These are phyloP conservation scores for Mycena belliarum DNA, from an alignment of 768 basidiomycete genomes.

Conservation along the genomic window DNA sequence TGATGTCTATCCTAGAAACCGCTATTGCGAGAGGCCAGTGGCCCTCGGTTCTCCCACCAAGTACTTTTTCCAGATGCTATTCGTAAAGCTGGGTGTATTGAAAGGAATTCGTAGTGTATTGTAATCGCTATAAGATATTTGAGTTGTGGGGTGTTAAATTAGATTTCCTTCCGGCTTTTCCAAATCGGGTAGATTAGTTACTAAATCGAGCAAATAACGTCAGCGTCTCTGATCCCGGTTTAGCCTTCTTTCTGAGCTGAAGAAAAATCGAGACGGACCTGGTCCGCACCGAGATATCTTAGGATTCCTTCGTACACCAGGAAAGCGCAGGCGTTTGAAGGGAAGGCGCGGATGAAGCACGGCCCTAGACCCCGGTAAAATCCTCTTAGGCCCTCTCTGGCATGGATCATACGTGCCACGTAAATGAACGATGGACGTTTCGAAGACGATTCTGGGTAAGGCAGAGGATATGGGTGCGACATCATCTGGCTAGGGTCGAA, in stretches of 20 bases:
- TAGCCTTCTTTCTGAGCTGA: neutral
- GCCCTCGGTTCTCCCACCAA: slow-evolving; percentile 77
- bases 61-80: slow-evolving; percentile 80
- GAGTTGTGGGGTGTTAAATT: slow-evolving; percentile 1
- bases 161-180: neutral
- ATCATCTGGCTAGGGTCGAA: slow-evolving; percentile 57
- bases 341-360: slow-evolving; percentile 71
- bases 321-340: slow-evolving; percentile 75
- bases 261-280: slow-evolving; percentile 39
- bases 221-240: slow-evolving; percentile 34
- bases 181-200: neutral
- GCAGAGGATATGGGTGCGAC: slow-evolving; percentile 51
- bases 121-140: neutral
- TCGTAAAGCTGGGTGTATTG: slow-evolving; percentile 1
- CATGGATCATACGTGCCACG: slow-evolving; percentile 55
- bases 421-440: slow-evolving; percentile 47
- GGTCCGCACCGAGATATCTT: slow-evolving; percentile 63
- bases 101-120: neutral
- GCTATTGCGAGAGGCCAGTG: slow-evolving; percentile 62
- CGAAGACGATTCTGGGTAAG: slow-evolving; percentile 36
- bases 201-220: neutral
- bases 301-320: slow-evolving; percentile 81
- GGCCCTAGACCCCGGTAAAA: slow-evolving; percentile 71
- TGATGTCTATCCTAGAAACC: no score
- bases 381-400: slow-evolving; percentile 52